Conservation (phyloP, 2,329 filamentous ascomycete genomes). For the Cercospora zeae-maydis region DNA sequence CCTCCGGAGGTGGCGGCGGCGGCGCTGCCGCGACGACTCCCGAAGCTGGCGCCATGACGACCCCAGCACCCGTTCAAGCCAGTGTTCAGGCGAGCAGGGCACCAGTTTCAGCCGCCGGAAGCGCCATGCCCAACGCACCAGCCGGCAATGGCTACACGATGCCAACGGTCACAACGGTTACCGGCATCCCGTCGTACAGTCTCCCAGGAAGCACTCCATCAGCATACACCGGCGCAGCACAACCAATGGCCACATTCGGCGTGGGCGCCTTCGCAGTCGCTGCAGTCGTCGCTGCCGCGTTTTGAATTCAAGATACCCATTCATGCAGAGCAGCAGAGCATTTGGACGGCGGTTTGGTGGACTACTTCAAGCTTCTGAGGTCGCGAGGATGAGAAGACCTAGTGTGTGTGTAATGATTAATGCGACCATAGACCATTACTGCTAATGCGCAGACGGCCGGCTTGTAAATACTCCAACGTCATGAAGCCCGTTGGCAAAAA, state of each 20-base stretch:
- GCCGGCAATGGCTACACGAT: conserved; percentile 2
- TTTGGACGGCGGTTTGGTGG: background rate
- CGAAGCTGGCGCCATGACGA: background rate
- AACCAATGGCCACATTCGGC: conserved; percentile 8
- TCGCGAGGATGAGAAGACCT: conserved; percentile 1
- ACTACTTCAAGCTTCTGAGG: background rate
- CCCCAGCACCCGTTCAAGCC: background rate
- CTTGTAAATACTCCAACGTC: conserved; percentile 8
- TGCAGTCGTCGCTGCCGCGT: conserved; percentile 12
- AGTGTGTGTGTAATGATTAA: conserved; percentile 5
- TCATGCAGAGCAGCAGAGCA: background rate
- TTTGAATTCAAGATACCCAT: conserved; percentile 9
- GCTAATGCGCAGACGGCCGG: conserved; percentile 10
- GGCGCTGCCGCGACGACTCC: background rate
- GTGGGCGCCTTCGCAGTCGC: conserved; percentile 13
- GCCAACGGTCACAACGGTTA: conserved; percentile 2
- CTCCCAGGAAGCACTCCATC: conserved; percentile 12
- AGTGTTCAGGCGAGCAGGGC: background rate
- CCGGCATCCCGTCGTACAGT: conserved; percentile 6
- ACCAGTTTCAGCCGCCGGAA: background rate
- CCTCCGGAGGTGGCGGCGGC: background rate
- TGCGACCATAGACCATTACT: conserved; percentile 7
- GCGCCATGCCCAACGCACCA: background rate
- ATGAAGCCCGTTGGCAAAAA: conserved; percentile 5
- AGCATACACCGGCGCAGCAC: conserved; percentile 12